Evolutionary conservation across 179 eudicot genomes (phyloP), one percentile per base, ranked within the genome.

Genomic region (Pouteria campechiana): DNA sequence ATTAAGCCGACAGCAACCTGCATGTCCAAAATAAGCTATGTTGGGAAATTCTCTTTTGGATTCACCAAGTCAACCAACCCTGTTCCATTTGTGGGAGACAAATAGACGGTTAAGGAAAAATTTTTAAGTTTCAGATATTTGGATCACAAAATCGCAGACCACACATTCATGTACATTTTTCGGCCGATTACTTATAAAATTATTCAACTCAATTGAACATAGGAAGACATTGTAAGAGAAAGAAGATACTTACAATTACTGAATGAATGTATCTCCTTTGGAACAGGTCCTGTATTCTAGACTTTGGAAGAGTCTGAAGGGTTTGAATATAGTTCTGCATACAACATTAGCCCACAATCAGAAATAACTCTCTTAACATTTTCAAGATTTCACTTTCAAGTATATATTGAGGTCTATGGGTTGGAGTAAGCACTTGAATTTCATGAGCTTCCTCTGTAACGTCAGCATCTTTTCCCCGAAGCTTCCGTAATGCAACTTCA

Each of bases 1-100:
- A 87, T 83, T 37, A 87, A 37, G 53, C 86, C 94, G 12, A 79
- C 83, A 32, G 77, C 94, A 39, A 87, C 69, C 96, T 87, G 29
- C 6, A 27, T 47, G n/a, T 7, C 27, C 0, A 17, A 11, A 18
- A 25, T 38, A 8, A 9, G 10, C 22, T 11, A 12, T 7, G 24
- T 11, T 11, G 24, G 3, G 8, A 27, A 27, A 34, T 16, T 43
- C n/a, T n/a, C n/a, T n/a, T n/a, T n/a, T n/a, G n/a, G n/a, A n/a
- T n/a, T n/a, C n/a, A n/a, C n/a, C n/a, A n/a, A n/a, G n/a, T n/a
- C n/a, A n/a, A n/a, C n/a, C n/a, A n/a, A n/a, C n/a, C n/a, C n/a
- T n/a, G n/a, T n/a, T n/a, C n/a, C n/a, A n/a, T n/a, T n/a, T n/a
- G n/a, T n/a, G n/a, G n/a, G n/a, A n/a, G n/a, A n/a, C n/a, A n/a